phyloP scores from a whole-genome alignment of 1,139 yeast genomes.

The Groenewaldozyma auringiensis region DNA sequence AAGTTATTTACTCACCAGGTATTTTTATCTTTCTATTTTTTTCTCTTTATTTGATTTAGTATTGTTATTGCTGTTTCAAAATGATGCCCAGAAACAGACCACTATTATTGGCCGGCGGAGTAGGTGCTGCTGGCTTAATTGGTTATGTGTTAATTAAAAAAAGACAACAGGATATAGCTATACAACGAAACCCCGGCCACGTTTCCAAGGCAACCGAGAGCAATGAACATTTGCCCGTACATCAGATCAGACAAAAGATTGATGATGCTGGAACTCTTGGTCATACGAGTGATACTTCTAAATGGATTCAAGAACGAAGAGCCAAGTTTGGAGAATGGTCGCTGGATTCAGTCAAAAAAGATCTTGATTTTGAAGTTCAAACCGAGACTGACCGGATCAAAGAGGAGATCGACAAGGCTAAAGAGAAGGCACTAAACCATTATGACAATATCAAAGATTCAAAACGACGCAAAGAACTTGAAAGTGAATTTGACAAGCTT shows the following conservation, averaged over 20 bases:
- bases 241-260: slow-evolving; percentile 24
- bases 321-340: background rate
- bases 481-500: slow-evolving; percentile 2
- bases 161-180: slow-evolving; percentile 23
- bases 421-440: slow-evolving; percentile 4
- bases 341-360: slow-evolving; percentile 17
- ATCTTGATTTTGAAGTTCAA: slow-evolving; percentile 14
- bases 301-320: background rate
- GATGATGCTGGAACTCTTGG: slow-evolving; percentile 12
- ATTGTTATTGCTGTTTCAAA: too few species aligned
- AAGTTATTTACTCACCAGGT: too few species aligned
- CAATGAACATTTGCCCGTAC: slow-evolving; percentile 17
- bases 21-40: too few species aligned
- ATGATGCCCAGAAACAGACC: background rate
- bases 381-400: slow-evolving; percentile 5
- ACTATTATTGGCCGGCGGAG: slow-evolving; percentile 8
- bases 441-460: background rate
- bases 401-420: slow-evolving; percentile 9
- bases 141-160: slow-evolving; percentile 30
- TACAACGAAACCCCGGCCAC: slow-evolving; percentile 20
- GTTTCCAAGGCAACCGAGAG: slow-evolving; percentile 10
- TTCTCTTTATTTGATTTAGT: too few species aligned
- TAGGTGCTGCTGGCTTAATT: slow-evolving; percentile 35
- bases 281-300: too few species aligned
- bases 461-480: background rate